These are phyloP conservation scores for Candida khao-thaluensis DNA, from an alignment of 805 yeast genomes.

Conservation along the genomic window DNA sequence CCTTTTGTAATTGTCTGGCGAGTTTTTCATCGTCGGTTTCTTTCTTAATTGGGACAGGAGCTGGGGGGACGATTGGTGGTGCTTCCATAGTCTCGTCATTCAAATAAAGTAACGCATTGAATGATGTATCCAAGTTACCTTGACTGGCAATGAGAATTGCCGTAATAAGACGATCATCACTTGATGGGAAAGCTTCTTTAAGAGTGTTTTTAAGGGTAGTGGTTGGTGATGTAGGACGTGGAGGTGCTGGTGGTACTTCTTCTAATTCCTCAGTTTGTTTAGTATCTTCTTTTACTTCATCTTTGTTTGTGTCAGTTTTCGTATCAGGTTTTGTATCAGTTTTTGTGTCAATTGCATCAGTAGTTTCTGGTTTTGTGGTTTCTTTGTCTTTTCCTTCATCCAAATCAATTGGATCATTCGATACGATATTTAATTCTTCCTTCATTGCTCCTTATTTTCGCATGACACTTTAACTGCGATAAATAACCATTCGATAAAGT, in stretches of 20 bases:
- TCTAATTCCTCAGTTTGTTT: slow-evolving; percentile 8
- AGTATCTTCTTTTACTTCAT: neutral
- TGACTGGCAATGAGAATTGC: slow-evolving; percentile 84
- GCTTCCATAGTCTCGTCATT: slow-evolving; percentile 66
- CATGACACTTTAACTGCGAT: too few relatives aligned
- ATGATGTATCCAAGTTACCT: slow-evolving; percentile 80
- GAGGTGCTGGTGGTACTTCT: slow-evolving; percentile 39
- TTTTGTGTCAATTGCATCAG: neutral
- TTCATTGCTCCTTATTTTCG: slow-evolving; percentile 9
- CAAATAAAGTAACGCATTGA: slow-evolving; percentile 77
- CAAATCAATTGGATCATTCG: slow-evolving; percentile 34
- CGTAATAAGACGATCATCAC: slow-evolving; percentile 67
- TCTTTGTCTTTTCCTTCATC: slow-evolving; percentile 5
- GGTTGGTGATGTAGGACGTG: slow-evolving; percentile 63
- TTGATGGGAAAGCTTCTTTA: slow-evolving; percentile 80
- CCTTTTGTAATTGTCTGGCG: slow-evolving; percentile 77
- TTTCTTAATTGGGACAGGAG: slow-evolving; percentile 32
- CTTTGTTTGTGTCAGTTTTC: slow-evolving; percentile 1
- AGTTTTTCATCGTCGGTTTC: slow-evolving; percentile 67
- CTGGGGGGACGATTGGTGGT: slow-evolving; percentile 41
- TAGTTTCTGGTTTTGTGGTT: neutral
- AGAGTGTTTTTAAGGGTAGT: slow-evolving; percentile 57
- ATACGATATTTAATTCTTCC: slow-evolving; percentile 29
- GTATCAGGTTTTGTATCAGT: neutral
- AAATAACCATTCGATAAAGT: too few relatives aligned